phyloP scores from a whole-genome alignment of 2,329 filamentous ascomycete genomes.

The Stagonosporopsis cucurbitacearum region DNA sequence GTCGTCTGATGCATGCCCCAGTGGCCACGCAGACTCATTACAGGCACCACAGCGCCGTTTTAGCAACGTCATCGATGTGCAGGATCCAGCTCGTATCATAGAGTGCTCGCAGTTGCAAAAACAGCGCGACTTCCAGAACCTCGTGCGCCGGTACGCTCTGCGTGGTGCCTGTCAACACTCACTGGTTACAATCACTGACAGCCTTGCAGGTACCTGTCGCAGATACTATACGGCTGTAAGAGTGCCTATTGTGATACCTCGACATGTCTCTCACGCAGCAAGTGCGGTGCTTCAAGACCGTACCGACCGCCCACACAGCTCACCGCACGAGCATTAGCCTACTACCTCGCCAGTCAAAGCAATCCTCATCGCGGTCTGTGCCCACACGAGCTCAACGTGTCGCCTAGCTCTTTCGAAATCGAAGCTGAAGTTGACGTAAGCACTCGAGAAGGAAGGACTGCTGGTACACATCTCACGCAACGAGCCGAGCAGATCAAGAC shows the following conservation, averaged over 20 bases:
- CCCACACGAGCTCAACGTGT: slow-evolving; percentile 51
- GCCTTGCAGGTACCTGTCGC: slow-evolving; percentile 70
- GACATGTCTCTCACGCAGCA: slow-evolving; percentile 81
- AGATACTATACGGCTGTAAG: slow-evolving; percentile 83
- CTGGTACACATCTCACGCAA: neutral
- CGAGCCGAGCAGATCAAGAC: neutral
- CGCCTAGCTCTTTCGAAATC: slow-evolving; percentile 37
- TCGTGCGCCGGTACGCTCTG: slow-evolving; percentile 39
- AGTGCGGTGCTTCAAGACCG: slow-evolving; percentile 70
- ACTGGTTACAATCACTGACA: slow-evolving; percentile 1
- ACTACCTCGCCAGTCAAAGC: slow-evolving; percentile 80
- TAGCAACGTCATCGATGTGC: slow-evolving; percentile 29
- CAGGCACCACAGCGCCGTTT: neutral
- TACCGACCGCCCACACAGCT: slow-evolving; percentile 80
- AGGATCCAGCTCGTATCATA: slow-evolving; percentile 36
- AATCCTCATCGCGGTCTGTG: slow-evolving; percentile 76
- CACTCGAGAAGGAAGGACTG: neutral
- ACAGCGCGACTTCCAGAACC: slow-evolving; percentile 40
- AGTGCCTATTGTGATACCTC: slow-evolving; percentile 71
- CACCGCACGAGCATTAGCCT: slow-evolving; percentile 80
- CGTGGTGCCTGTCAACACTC: slow-evolving; percentile 1
- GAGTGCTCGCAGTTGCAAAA: slow-evolving; percentile 39
- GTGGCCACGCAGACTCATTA: neutral
- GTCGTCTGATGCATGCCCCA: neutral
- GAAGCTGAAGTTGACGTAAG: slow-evolving; percentile 15